These are phyloP conservation scores for Sphaceloma murrayae DNA, from an alignment of 2,329 filamentous ascomycete species.

Conservation along the genomic window DNA sequence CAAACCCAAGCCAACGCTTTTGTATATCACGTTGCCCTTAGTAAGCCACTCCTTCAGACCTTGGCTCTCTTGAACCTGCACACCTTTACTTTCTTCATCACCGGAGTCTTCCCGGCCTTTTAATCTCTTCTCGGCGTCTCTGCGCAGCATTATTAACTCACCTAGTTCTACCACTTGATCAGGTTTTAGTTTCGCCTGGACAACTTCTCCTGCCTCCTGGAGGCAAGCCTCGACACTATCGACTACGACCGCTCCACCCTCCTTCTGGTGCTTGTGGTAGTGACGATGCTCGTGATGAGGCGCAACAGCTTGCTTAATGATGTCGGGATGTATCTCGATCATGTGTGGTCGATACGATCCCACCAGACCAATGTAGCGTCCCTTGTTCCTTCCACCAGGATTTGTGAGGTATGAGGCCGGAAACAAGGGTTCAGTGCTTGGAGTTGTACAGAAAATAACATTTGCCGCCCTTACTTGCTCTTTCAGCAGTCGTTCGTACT, in stretches of 20 bases:
- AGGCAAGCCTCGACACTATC: constrained; percentile 68
- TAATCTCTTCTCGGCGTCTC: constrained; percentile 37
- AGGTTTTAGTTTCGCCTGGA: constrained; percentile 63
- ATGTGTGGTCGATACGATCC: constrained; percentile 64
- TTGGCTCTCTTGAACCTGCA: constrained; percentile 29
- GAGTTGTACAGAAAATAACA: constrained; percentile 83
- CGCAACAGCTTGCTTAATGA: constrained; percentile 56
- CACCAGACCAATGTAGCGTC: constrained; percentile 61
- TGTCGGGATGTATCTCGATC: constrained; percentile 70
- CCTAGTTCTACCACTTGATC: constrained; percentile 78
- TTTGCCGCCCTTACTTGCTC: constrained; percentile 63
- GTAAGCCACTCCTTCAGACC: constrained; percentile 50
- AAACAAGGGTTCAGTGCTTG: constrained; percentile 65
- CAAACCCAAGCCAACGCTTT: constrained; percentile 57
- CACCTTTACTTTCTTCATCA: constrained; percentile 25
- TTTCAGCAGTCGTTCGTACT: constrained; percentile 56
- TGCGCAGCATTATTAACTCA: constrained; percentile 60
- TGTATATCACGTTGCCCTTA: constrained; percentile 58
- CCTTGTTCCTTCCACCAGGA: constrained; percentile 58
- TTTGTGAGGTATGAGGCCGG: constrained; percentile 62
- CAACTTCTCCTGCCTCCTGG: constrained; percentile 77
- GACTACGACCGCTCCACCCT: constrained; percentile 52
- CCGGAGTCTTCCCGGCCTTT: constrained; percentile 20
- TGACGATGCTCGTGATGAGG: constrained; percentile 46
- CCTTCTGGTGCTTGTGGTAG: constrained; percentile 53